These are phyloP conservation scores for Salix arbutifolia DNA, from an alignment of 345 rosid species.

Conservation along the genomic window DNA sequence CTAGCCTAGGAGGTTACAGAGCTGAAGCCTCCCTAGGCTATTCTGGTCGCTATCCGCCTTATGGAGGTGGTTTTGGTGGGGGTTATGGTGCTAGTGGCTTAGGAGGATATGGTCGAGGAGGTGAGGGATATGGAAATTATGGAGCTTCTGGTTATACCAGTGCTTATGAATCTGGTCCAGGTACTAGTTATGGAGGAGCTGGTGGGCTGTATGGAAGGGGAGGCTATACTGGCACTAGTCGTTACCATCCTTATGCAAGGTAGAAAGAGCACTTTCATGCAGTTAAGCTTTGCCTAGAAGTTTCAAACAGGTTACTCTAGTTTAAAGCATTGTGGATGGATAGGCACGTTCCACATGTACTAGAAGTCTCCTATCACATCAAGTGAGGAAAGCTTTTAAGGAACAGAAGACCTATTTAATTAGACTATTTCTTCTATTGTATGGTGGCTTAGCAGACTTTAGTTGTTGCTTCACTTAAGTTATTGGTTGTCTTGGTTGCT, in stretches of 20 bases:
- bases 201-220: slow-evolving; percentile 80
- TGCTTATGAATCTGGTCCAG: slow-evolving; percentile 78
- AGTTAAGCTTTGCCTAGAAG: slow-evolving; percentile 47
- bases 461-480: slow-evolving; percentile 24
- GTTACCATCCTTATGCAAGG: slow-evolving; percentile 93
- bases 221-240: slow-evolving; percentile 90
- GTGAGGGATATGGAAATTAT: slow-evolving; percentile 30
- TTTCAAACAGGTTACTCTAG: slow-evolving; percentile 40
- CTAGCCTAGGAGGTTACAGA: slow-evolving; percentile 24
- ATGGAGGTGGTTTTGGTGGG: slow-evolving; percentile 72
- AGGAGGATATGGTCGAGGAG: slow-evolving; percentile 59
- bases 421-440: slow-evolving; percentile 26
- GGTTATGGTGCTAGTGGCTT: slow-evolving; percentile 51
- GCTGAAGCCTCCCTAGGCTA: slow-evolving; percentile 47
- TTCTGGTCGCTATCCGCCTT: slow-evolving; percentile 83
- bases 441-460: slow-evolving; percentile 27
- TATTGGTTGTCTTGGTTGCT: slow-evolving; percentile 17
- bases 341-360: slow-evolving; percentile 42
- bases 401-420: slow-evolving; percentile 24
- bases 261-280: slow-evolving; percentile 41
- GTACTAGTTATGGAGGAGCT: slow-evolving; percentile 74
- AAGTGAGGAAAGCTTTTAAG: slow-evolving; percentile 33
- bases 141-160: slow-evolving; percentile 47
- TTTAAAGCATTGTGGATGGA: slow-evolving; percentile 27
- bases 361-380: slow-evolving; percentile 39